Evolutionary conservation across 2,329 filamentous ascomycete species (phyloP), one percentile per base, ranked within the genome.

Genomic region (Bipolaris zeicola): DNA sequence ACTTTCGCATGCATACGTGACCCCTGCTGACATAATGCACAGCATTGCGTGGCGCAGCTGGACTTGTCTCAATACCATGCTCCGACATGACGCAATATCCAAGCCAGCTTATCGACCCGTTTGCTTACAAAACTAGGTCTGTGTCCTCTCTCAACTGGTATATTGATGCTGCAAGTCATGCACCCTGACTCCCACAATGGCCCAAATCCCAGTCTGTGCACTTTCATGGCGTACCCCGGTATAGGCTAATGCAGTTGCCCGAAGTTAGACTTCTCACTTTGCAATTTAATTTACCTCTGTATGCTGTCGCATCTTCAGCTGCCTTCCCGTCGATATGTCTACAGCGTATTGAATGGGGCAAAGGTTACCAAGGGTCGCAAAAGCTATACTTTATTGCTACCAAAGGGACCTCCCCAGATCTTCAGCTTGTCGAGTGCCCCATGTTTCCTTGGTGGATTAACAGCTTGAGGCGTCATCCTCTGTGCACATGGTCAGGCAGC

Each of bases 181-280:
- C 44, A 10, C n/a, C 14, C 37, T 26, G 26, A 49, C 28, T 39
- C 37, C 34, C 44, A 34, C 26, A 49, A 39, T 39, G 14, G 43
- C 16, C 46, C 34, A 7, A 22, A 37, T 39, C 44, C 50, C 26
- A 44, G 44, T 53, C 20, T 33, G 39, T 26, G 44, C 38, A 45
- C 49, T 33, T 33, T 33, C 33, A 37, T 31, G 38, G 20, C 20
- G 20, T 41, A 31, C 39, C 38, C 34, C 41, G 28, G 33, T 20
- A 26, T 26, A 16, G 34, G 50, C 55, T 57, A 54, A 54, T 45
- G 55, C 55, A 57, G 50, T 45, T 33, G 49, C 45, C 55, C 44
- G 54, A 22, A 34, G 41, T 13, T 37, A 14, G 26, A 24, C 38
- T 31, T 11, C 33, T 6, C 16, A 22, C 3, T 37, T n/a, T 11